phyloP scores from a whole-genome alignment of 139 green algal species.

The Pedinophyceae sp. region DNA sequence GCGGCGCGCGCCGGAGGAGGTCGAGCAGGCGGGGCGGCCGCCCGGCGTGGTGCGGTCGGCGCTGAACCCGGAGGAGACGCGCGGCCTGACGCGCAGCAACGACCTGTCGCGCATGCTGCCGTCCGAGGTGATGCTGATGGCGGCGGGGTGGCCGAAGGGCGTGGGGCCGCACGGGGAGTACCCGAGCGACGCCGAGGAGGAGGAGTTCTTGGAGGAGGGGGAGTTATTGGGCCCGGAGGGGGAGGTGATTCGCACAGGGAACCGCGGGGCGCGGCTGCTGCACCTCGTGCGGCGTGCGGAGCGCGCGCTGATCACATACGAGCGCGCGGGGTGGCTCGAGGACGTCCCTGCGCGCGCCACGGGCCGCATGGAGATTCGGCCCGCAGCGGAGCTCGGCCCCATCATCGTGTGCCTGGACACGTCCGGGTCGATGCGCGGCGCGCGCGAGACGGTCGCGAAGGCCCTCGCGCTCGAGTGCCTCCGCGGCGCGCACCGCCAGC shows the following conservation, averaged over 20 bases:
- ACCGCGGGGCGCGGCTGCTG: conserved; percentile 38
- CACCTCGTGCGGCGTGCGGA: conserved; percentile 66
- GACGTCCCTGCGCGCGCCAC: conserved; percentile 49
- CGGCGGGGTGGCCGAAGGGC: conserved; percentile 43
- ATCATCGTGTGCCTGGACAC: conserved; percentile 92
- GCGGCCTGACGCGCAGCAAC: conserved; percentile 39
- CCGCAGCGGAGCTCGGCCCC: conserved; percentile 69
- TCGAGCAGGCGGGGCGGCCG: conserved; percentile 6
- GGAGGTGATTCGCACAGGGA: conserved; percentile 8
- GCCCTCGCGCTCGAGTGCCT: conserved; percentile 78
- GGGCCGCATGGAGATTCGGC: conserved; percentile 56
- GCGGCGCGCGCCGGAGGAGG: conserved; percentile 45
- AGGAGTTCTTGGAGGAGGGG: too few species aligned
- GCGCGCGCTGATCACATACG: conserved; percentile 70
- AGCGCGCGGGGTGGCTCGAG: conserved; percentile 72
- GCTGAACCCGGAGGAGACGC: conserved; percentile 65
- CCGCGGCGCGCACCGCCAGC: conserved; percentile 59
- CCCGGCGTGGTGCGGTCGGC: conserved; percentile 58
- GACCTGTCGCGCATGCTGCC: conserved; percentile 79
- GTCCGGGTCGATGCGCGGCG: conserved; percentile 32
- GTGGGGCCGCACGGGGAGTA: background rate
- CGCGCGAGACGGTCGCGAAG: conserved; percentile 75
- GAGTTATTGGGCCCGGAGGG: too few species aligned
- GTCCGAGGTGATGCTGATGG: conserved; percentile 62
- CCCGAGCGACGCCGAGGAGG: too few species aligned